Evolutionary conservation across 495 filamentous ascomycete genomes (phyloP).

Genomic region (Aspergillus carlsbadensis): DNA sequence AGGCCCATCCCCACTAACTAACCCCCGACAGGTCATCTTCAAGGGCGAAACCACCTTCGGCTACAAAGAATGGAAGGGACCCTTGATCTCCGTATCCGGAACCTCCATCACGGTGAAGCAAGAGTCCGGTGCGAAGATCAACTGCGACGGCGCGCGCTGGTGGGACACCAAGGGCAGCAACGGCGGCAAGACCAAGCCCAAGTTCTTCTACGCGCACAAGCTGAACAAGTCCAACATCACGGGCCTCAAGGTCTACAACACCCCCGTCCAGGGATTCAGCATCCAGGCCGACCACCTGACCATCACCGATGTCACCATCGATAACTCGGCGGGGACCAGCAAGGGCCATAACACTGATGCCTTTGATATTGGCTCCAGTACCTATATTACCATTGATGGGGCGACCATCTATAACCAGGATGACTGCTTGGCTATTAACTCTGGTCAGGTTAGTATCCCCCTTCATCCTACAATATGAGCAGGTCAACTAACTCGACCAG

Average conservation of each 20-base stretch:
- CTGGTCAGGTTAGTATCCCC: conserved; percentile 44
- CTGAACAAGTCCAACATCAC: conserved; percentile 43
- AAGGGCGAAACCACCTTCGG: conserved; percentile 52
- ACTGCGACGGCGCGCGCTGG: conserved; percentile 48
- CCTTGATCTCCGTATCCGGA: conserved; percentile 47
- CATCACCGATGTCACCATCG: conserved; percentile 53
- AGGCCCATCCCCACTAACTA: neutral
- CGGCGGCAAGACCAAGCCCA: conserved; percentile 57
- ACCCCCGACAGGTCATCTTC: conserved; percentile 46
- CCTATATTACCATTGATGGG: conserved; percentile 52
- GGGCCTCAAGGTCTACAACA: conserved; percentile 52
- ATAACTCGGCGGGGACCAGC: conserved; percentile 54
- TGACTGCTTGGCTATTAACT: conserved; percentile 65
- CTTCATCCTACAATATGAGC: no score
- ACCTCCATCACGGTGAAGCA: conserved; percentile 44
- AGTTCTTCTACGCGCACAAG: conserved; percentile 55
- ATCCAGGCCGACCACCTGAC: conserved; percentile 53
- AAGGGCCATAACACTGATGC: conserved; percentile 66
- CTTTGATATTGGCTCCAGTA: conserved; percentile 57
- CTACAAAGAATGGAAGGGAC: conserved; percentile 55
- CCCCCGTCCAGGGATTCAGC: conserved; percentile 61
- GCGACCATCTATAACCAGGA: conserved; percentile 61
- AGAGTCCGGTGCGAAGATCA: conserved; percentile 37
- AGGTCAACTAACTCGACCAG: conserved; percentile 13
- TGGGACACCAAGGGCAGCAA: conserved; percentile 55